Base-by-base conservation (phyloP, 805 yeast species). In the Wickerhamiella lipophila region DNA sequence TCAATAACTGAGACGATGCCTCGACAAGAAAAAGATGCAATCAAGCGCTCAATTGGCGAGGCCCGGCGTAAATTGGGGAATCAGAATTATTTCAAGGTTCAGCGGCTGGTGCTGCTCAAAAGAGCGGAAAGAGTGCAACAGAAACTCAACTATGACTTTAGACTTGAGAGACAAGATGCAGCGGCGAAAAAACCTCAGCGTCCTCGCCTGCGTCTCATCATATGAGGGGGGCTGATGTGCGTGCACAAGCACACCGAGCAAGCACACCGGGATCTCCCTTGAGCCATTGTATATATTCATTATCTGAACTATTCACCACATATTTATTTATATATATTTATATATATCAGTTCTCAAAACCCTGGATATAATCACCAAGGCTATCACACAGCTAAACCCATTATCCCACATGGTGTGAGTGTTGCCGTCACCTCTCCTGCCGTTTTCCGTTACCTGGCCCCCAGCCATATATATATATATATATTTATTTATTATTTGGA, bases 371-470 rank as follows among this genome's bases (percentile, higher is more conserved):
- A 56, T 51, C 69, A 66, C 49, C 55, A 59, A 9, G 68, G 67
- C 26, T 66, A 65, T 55, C 59, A 55, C 52, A 70, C 62, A 42
- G 72, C 60, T 54, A 68, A 62, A 55, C 66, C 68, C 46, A 67
- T 64, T 46, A 60, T 69, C 43, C 73, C 73, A 11, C 73, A 69
- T 50, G 73, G 73, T 29, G 71, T 69, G 27, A 60, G 67, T 40
- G 72, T 69, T 16, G 73, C 73, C 13, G 70, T 69, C 7, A 64
- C 72, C 7, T 62, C 72, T n/a, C 73, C 73, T 3, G 66, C 69
- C 26, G 73, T 69, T 15, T 66, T 66, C 60, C 54, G 57, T 42
- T 66, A 60, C 55, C 63, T 69, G 11, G 70, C 64, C 1, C 55
- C 70, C n/a, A 58, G 67, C 9, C 64, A 64, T 52, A n/a, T n/a